phyloP scores from a whole-genome alignment of 495 filamentous ascomycete genomes.

The Neurospora sp. region DNA sequence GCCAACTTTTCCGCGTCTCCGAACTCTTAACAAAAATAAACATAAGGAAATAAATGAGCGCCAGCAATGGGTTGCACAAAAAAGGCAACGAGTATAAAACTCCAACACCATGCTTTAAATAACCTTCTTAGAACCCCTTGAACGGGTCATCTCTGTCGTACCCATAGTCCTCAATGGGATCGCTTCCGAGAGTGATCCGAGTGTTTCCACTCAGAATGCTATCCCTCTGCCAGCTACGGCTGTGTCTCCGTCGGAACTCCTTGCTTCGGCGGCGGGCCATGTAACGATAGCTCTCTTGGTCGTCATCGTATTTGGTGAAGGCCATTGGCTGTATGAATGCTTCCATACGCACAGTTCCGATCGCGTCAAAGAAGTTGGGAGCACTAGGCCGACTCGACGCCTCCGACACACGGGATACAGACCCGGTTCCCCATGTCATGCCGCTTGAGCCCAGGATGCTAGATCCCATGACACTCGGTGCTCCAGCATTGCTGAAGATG shows the following conservation, averaged over 20 bases:
- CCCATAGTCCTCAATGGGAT: constrained; percentile 33
- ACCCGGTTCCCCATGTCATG: constrained; percentile 33
- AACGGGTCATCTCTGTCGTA: constrained; percentile 39
- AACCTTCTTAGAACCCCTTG: constrained; percentile 29
- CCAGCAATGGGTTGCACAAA: not conserved
- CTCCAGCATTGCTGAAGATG: constrained; percentile 34
- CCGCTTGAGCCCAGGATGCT: constrained; percentile 26
- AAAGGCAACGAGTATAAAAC: not conserved
- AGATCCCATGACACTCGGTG: constrained; percentile 19
- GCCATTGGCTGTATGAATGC: constrained; percentile 67
- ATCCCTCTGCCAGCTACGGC: constrained; percentile 40
- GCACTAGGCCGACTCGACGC: constrained; percentile 44
- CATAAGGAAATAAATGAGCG: not conserved
- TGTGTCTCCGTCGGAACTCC: constrained; percentile 37
- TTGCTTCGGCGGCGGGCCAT: constrained; percentile 36
- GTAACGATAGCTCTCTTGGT: constrained; percentile 36
- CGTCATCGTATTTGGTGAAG: constrained; percentile 33
- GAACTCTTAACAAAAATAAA: not conserved
- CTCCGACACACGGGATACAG: constrained; percentile 45
- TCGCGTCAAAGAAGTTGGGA: constrained; percentile 60
- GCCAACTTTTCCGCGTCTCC: not conserved
- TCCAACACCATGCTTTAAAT: not conserved
- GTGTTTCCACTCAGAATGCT: constrained; percentile 38
- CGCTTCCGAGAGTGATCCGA: constrained; percentile 19
- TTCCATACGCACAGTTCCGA: constrained; percentile 94